These are phyloP conservation scores for Nemania sp. DNA, from an alignment of 2,329 filamentous ascomycete species.

Conservation along the genomic window DNA sequence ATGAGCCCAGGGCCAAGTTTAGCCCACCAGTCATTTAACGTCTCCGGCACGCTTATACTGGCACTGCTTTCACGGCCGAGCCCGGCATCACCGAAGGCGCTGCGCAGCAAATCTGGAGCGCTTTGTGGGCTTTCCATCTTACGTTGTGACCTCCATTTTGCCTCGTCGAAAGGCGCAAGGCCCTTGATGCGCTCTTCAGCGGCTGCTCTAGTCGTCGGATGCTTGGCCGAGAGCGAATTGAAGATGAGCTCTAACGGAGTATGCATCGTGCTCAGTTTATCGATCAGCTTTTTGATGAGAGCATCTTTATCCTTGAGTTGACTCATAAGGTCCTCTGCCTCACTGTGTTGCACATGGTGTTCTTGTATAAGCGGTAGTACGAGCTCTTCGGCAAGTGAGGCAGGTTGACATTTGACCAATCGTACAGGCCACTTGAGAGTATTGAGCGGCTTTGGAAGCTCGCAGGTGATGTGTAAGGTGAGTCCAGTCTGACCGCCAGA, in stretches of 20 bases:
- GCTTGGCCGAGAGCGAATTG: slow-evolving; percentile 52
- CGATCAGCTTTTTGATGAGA: slow-evolving; percentile 53
- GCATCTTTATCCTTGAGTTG: slow-evolving; percentile 55
- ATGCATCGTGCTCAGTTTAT: slow-evolving; percentile 57
- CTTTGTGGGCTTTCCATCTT: slow-evolving; percentile 37
- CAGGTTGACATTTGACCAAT: slow-evolving; percentile 51
- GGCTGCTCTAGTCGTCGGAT: slow-evolving; percentile 47
- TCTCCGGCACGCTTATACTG: slow-evolving; percentile 40
- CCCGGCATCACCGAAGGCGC: slow-evolving; percentile 46
- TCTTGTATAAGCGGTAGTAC: slow-evolving; percentile 56
- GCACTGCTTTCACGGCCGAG: slow-evolving; percentile 38
- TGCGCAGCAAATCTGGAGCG: slow-evolving; percentile 43
- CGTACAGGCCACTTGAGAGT: slow-evolving; percentile 68
- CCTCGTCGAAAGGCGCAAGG: slow-evolving; percentile 52
- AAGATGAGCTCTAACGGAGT: slow-evolving; percentile 58
- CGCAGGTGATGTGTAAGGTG: slow-evolving; percentile 60
- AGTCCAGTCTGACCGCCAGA: slow-evolving; percentile 43
- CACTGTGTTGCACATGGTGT: slow-evolving; percentile 45
- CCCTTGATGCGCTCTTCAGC: slow-evolving; percentile 56
- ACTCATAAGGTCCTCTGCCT: slow-evolving; percentile 49
- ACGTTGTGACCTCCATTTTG: slow-evolving; percentile 43
- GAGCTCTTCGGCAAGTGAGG: slow-evolving; percentile 51
- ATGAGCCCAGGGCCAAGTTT: slow-evolving; percentile 41
- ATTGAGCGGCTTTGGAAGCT: slow-evolving; percentile 64
- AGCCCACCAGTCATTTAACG: slow-evolving; percentile 55